Evolutionary conservation across 805 yeast species (phyloP).

Genomic region (Zygoascus biomembranicola): DNA sequence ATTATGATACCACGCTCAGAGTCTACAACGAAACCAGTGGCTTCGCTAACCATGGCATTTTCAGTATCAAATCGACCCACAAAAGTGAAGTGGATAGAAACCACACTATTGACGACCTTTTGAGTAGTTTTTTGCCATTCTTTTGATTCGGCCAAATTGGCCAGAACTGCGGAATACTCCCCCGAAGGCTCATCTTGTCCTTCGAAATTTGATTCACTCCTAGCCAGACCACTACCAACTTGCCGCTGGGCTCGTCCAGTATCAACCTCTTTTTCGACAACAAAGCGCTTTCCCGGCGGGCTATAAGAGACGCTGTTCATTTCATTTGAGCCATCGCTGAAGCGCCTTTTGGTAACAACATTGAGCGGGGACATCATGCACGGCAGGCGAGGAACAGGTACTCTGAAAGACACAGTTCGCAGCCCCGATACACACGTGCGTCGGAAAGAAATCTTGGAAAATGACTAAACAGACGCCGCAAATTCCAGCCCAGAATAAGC

Average conservation of each 20-base stretch:
- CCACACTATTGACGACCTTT: conserved; percentile 75
- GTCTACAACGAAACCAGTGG: conserved; percentile 95
- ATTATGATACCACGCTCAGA: conserved; percentile 70
- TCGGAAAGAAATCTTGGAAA: not conserved
- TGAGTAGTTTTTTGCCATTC: conserved; percentile 79
- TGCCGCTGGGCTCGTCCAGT: not conserved
- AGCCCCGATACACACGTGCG: not conserved
- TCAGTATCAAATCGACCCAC: conserved; percentile 86
- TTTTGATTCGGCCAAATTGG: conserved; percentile 10
- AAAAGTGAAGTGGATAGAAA: conserved; percentile 81
- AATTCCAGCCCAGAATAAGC: not conserved
- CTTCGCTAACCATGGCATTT: conserved; percentile 64
- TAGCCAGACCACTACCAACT: not conserved
- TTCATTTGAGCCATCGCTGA: not conserved
- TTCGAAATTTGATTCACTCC: not conserved
- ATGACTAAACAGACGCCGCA: not conserved
- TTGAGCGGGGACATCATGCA: not conserved
- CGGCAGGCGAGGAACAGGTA: not conserved
- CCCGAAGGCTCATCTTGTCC: not conserved
- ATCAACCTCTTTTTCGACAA: not conserved
- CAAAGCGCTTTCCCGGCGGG: not conserved
- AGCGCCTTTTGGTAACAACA: not conserved
- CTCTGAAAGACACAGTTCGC: not conserved
- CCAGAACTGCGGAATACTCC: not conserved
- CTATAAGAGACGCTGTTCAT: not conserved